Evolutionary conservation across 1,139 yeast species (phyloP).

Genomic region (Suhomyces chickasaworum): DNA sequence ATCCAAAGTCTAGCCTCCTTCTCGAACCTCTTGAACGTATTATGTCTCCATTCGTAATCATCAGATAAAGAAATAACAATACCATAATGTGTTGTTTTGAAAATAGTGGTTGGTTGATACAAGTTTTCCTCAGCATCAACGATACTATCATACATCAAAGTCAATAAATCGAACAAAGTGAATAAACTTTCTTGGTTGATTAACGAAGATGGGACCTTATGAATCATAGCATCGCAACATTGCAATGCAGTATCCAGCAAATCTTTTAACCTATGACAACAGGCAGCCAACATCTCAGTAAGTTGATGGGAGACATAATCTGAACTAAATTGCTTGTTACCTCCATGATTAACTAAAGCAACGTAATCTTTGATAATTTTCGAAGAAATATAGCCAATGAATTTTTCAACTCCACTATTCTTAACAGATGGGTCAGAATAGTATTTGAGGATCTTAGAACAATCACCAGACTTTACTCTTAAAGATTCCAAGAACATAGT

Average conservation of each 20-base stretch:
- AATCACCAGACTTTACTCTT: constrained; percentile 78
- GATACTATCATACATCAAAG: constrained; percentile 75
- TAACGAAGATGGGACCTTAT: constrained; percentile 74
- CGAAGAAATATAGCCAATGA: constrained; percentile 65
- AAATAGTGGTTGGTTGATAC: constrained; percentile 79
- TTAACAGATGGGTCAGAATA: constrained; percentile 84
- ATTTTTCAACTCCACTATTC: constrained; percentile 71
- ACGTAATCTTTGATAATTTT: constrained; percentile 63
- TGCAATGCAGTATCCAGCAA: constrained; percentile 81
- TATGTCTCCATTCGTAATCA: constrained; percentile 73
- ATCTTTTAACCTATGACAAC: constrained; percentile 77
- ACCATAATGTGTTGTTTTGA: constrained; percentile 58
- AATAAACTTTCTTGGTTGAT: constrained; percentile 75
- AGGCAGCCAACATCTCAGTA: constrained; percentile 63
- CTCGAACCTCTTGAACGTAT: constrained; percentile 63
- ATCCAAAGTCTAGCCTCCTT: constrained; percentile 71
- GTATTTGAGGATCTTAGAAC: constrained; percentile 73
- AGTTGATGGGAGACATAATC: constrained; percentile 70
- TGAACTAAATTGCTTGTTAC: constrained; percentile 54
- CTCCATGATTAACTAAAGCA: constrained; percentile 46
- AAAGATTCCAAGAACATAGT: constrained; percentile 76
- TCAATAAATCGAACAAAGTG: constrained; percentile 77
- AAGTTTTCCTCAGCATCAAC: constrained; percentile 85
- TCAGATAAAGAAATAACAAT: constrained; percentile 72
- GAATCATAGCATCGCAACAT: constrained; percentile 72